These are phyloP conservation scores for Cordyceps pruinosa DNA, from an alignment of 2,329 filamentous ascomycete species.

Conservation along the genomic window DNA sequence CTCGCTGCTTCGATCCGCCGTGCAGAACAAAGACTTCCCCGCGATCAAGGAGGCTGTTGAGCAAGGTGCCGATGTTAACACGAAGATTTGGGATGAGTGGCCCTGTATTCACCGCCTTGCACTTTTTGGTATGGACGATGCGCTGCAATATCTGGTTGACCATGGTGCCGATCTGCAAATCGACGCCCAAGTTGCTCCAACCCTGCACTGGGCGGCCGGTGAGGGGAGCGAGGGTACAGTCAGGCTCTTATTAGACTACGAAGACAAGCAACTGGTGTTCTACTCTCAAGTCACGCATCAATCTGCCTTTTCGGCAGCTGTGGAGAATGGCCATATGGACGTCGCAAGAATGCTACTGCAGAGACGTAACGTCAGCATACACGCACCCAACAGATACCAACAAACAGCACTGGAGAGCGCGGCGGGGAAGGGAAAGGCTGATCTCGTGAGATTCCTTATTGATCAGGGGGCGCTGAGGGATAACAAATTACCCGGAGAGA, in stretches of 20 bases:
- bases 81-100: conserved; percentile 9
- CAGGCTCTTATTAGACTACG: background rate
- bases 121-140: conserved; percentile 5
- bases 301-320: background rate
- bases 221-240: background rate
- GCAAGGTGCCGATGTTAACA: conserved; percentile 5
- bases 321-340: background rate
- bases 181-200: background rate
- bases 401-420: conserved; percentile 4
- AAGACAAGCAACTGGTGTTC: background rate
- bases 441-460: background rate
- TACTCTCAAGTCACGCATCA: conserved; percentile 1
- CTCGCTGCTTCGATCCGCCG: background rate
- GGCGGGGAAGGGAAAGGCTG: conserved; percentile 1
- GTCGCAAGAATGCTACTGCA: background rate
- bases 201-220: conserved; percentile 1
- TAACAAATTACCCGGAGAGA: background rate
- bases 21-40: conserved; percentile 1
- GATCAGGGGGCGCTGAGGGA: background rate
- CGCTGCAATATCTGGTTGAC: background rate
- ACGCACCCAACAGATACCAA: background rate
- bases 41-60: conserved; percentile 7
- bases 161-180: conserved; percentile 1
- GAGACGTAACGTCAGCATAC: background rate
- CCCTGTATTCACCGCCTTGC: conserved; percentile 9